These are phyloP conservation scores for Radiomyces spectabilis DNA, from an alignment of 192 early-diverging fungal genomes.

Conservation along the genomic window DNA sequence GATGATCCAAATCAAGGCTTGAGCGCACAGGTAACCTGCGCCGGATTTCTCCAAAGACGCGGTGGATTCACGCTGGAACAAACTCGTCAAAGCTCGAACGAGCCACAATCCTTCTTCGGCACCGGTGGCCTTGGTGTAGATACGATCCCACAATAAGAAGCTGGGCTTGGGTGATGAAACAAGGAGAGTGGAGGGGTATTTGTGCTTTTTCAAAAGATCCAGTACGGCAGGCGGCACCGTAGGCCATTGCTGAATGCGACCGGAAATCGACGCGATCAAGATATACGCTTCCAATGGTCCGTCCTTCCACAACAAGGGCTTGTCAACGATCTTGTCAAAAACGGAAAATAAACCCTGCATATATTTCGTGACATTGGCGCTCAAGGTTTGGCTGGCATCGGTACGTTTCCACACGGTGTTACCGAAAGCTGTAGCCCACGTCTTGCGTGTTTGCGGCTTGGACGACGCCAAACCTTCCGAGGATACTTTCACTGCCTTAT, in stretches of 20 bases:
- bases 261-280: constrained; percentile 43
- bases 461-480: constrained; percentile 51
- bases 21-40: constrained; percentile 29
- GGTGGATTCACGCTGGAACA: constrained; percentile 26
- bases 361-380: constrained; percentile 26
- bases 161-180: constrained; percentile 51
- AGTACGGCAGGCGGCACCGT: constrained; percentile 3
- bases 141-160: constrained; percentile 77
- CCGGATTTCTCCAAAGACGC: constrained; percentile 35
- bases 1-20: constrained; percentile 49
- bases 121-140: constrained; percentile 61
- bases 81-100: constrained; percentile 49
- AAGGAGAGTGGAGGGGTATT: constrained; percentile 27
- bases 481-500: constrained; percentile 38
- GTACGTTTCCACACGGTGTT: constrained; percentile 42
- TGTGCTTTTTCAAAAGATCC: constrained; percentile 33
- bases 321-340: constrained; percentile 50
- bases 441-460: constrained; percentile 52
- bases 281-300: constrained; percentile 60
- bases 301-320: constrained; percentile 51
- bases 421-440: constrained; percentile 58
- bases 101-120: constrained; percentile 62
- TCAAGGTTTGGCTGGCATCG: constrained; percentile 5
- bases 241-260: constrained; percentile 31
- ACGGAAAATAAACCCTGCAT: constrained; percentile 38